These are phyloP conservation scores for cucumber (Cucumis sativus) DNA, from an alignment of 306 rosid genomes.

Conservation along the genomic window Cucumber_9930_V3 NC_026660.2:4489501-4490000, in stretches of 20 bases:
- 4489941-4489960: no score
- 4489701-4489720: neutral
- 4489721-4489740: slow-evolving; percentile 4
- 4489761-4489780: neutral
- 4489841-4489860: neutral
- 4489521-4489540: slow-evolving; percentile 1
- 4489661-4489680: neutral
- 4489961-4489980: no score
- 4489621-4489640: neutral
- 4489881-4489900: no score
- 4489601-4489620: neutral
- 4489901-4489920: no score
- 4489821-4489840: neutral
- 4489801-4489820: neutral
- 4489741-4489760: slow-evolving; percentile 2
- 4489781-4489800: neutral
- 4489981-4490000: no score
- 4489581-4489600: slow-evolving; percentile 3
- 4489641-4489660: neutral
- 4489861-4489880: rapidly evolving
- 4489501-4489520: slow-evolving; percentile 39
- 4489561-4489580: slow-evolving; percentile 27
- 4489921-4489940: no score
- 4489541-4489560: slow-evolving; percentile 25
- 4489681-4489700: no score